Evolutionary conservation across 2,329 filamentous ascomycete genomes (phyloP), one percentile per base, ranked within the genome.

Genomic region (Fusarium nodosum): DNA sequence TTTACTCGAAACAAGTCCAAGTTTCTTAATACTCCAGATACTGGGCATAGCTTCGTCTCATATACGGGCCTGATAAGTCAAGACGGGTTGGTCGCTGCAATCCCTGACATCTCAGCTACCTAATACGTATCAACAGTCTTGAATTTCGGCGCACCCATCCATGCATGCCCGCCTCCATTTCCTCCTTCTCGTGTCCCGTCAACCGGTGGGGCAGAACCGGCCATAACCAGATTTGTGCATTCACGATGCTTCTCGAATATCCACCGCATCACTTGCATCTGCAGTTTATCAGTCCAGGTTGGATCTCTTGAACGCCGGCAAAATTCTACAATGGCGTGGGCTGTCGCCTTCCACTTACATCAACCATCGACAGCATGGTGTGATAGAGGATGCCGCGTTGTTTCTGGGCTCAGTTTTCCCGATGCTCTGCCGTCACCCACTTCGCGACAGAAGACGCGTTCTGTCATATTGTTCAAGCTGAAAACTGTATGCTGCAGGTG

Each of bases 121-220:
- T 15, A 30, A 11, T 13, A 16, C 2, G 31, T 34, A 51, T 42
- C n/a, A 16, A 38, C 36, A 38, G 47, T 51, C 26, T 53, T 41
- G 24, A 38, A 44, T 45, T 42, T 64, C 47, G 33, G 33, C 44
- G 46, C 47, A 55, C 38, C 64, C 39, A 42, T 41, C 5, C 46
- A 47, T 48, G 18, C 45, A 26, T 24, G 33, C 33, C 18, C 33
- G 22, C 33, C 33, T 26, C 33, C 46, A 34, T 38, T 53, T 59
- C 48, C 45, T 64, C 55, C 38, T 53, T 70, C 44, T 56, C 26
- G 42, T 54, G 44, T 63, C 50, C 54, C 45, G 20, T 56, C 50
- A 56, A 57, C 52, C 44, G 41, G 52, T 47, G 56, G 66, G 61
- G 53, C 33, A 50, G 33, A 36, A 54, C 36, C 47, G 48, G n/a